Base-by-base conservation (phyloP, 225 moss, liverwort and hornwort species). In the Sphagnum tenellum region DNA sequence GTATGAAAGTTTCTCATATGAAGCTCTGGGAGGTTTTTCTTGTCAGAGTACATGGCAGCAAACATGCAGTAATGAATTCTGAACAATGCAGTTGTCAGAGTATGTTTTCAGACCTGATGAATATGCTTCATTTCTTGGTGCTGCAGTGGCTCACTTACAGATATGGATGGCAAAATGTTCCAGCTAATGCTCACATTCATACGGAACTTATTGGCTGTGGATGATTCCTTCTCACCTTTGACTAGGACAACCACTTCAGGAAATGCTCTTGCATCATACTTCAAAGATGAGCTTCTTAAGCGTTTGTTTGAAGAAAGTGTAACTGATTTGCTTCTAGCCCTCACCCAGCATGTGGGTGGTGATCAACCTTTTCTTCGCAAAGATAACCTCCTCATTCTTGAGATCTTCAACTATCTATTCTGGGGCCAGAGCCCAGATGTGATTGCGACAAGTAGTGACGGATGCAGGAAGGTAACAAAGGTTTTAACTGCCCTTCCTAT, bases 131-230 rank as follows among this genome's bases (percentile, higher is more conserved):
- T 29, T 29, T 29, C 29, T 29, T 58, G 58, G 12, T 59, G 45
- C 1, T 73, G 7, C 87, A 98, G 96, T 59, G 87, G 86, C 66
- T 62, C 77, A 6, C 70, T 87, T 2, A 82, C 78, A 69, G 98
- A 93, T 11, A 81, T 82, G 67, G 98, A 98, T 66, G 90, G 98
- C 59, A 98, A 88, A 66, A 87, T 93, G 80, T 82, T 98, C 57
- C 98, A 98, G 65, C 76, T 98, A 60, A 84, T 93, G 64, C 92
- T 98, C 64, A 93, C 98, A 0, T 75, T 98, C 46, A 53, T 98
- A 9, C 81, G 98, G 67, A 98, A 98, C 70, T 79, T 98, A 57
- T 66, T 98, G 47, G 83, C 81, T 5, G 83, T 90, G 47, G 86
- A 90, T 51, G 83, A 89, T 10, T 72, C 73, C 45, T 77, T 73